A percentile compares a stretch with the other conserved stretches of the same genome.
Conservation (phyloP, 768 basidiomycete genomes). For the Boletus bicolor region DNA sequence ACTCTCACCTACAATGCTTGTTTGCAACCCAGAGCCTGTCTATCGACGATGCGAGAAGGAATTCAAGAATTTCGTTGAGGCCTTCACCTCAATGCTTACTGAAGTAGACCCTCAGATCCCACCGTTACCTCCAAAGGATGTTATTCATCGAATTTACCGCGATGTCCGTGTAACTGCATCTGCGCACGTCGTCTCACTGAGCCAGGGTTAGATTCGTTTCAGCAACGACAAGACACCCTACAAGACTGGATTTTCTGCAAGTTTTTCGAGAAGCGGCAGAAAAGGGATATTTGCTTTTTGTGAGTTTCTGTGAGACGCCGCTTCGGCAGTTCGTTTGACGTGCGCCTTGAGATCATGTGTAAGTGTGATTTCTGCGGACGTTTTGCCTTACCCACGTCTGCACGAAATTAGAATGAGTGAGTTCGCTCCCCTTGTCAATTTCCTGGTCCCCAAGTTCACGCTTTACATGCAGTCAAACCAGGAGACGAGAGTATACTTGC, state of each 20-base stretch:
- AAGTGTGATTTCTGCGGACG: not conserved
- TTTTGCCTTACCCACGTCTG: not conserved
- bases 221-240: slow-evolving; percentile 97
- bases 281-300: slow-evolving; percentile 90
- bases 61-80: slow-evolving; percentile 81
- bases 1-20: not conserved
- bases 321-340: slow-evolving; percentile 1
- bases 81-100: slow-evolving; percentile 61
- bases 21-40: slow-evolving; percentile 19
- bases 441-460: not conserved
- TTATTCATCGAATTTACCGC: slow-evolving; percentile 89
- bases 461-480: slow-evolving; percentile 49
- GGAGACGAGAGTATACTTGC: slow-evolving; percentile 71
- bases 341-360: slow-evolving; percentile 24
- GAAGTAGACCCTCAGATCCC: slow-evolving; percentile 84
- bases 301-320: slow-evolving; percentile 37
- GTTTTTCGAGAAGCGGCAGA: slow-evolving; percentile 83
- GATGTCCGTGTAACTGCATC: slow-evolving; percentile 47
- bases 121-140: slow-evolving; percentile 84
- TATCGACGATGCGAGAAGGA: slow-evolving; percentile 71
- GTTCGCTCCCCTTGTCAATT: not conserved
- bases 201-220: slow-evolving; percentile 63
- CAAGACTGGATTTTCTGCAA: slow-evolving; percentile 77
- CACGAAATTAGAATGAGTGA: slow-evolving; percentile 19
- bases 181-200: slow-evolving; percentile 6